Evolutionary conservation across 2,329 filamentous ascomycete species (phyloP).

Genomic region (Colletotrichum acutatum): DNA sequence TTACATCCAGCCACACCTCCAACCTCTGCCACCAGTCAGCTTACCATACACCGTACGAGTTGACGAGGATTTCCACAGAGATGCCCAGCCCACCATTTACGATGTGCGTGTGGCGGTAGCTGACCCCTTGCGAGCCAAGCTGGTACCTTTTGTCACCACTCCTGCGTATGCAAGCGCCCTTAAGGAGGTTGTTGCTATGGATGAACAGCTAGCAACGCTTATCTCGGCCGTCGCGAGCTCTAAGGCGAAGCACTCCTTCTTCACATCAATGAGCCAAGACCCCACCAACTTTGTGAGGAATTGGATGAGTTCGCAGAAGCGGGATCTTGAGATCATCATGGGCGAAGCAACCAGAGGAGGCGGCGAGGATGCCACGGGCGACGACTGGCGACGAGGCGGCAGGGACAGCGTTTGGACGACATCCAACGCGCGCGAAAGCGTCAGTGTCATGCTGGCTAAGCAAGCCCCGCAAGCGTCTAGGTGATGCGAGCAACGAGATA

Average conservation of each 20-base stretch:
- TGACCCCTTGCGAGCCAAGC: slow-evolving; percentile 78
- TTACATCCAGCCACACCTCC: slow-evolving; percentile 81
- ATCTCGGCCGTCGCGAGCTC: slow-evolving; percentile 85
- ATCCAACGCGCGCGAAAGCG: slow-evolving; percentile 70
- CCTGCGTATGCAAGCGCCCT: slow-evolving; percentile 77
- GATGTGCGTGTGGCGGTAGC: slow-evolving; percentile 88
- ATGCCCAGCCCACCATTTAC: slow-evolving; percentile 84
- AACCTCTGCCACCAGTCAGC: slow-evolving; percentile 81
- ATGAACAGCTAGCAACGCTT: slow-evolving; percentile 86
- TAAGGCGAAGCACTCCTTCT: slow-evolving; percentile 92
- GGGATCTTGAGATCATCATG: slow-evolving; percentile 88
- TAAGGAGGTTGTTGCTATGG: slow-evolving; percentile 79
- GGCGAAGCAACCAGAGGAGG: slow-evolving; percentile 80
- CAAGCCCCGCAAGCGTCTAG: slow-evolving; percentile 46
- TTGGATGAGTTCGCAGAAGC: slow-evolving; percentile 92
- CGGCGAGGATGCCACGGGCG: slow-evolving; percentile 64
- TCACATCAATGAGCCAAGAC: slow-evolving; percentile 80
- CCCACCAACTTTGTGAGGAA: slow-evolving; percentile 85
- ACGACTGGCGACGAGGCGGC: slow-evolving; percentile 76
- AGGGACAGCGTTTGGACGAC: slow-evolving; percentile 66
- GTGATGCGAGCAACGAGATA: not conserved
- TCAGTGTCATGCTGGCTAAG: slow-evolving; percentile 69
- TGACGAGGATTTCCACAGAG: slow-evolving; percentile 82
- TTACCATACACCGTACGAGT: slow-evolving; percentile 94
- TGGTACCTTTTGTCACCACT: slow-evolving; percentile 74